Base-by-base conservation (phyloP, 352 stramenopile species). In the Aphanomyces astaci region DNA sequence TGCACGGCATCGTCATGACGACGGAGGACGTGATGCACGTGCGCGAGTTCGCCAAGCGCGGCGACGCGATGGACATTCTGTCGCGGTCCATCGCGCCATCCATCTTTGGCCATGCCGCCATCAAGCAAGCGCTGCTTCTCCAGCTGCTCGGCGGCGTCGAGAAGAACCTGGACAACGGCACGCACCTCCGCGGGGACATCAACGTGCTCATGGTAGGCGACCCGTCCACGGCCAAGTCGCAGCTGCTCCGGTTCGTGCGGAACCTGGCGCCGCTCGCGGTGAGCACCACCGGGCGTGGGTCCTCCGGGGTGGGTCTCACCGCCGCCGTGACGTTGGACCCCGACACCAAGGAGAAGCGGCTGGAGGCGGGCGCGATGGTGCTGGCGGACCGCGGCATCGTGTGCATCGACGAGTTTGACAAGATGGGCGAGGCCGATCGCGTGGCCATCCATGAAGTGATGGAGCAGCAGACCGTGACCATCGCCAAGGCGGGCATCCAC, bases 401-500 rank as follows among this genome's bases (percentile, higher is more conserved):
- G 22, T 99, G 97, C 75, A 99, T 99, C 36, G 98, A 99, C 79
- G 98, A 99, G 75, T 98, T 98, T 57, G 96, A 98, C 72, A 98
- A 98, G 76, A 98, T 98, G 95, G 96, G 84, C 73, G 86, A 99
- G 76, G 90, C 87, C 15, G 96, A 99, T 90, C 92, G 96, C 45
- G 98, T 99, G 22, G 97, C 98, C 3, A 99, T 99, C 72, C 98
- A 99, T 85, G 98, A 99, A 90, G 85, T 92, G 54, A 99, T 99
- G 98, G 98, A 99, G 78, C 98, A 99, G 75, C 98, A 99, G 74
- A 99, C 98, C 1, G 96, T 99, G 3, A 99, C 97, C 2, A 99
- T 99, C 78, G 96, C 97, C 43, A 99, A 99, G 82, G 98, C 97
- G 3, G 97, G 98, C 19, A 99, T 99, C 72, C 97, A 99, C 78